A percentile compares a stretch with the other conserved stretches of the same genome.
Conservation (phyloP, 1,284 basidiomycete species). For the Austroboletus niveus region DNA sequence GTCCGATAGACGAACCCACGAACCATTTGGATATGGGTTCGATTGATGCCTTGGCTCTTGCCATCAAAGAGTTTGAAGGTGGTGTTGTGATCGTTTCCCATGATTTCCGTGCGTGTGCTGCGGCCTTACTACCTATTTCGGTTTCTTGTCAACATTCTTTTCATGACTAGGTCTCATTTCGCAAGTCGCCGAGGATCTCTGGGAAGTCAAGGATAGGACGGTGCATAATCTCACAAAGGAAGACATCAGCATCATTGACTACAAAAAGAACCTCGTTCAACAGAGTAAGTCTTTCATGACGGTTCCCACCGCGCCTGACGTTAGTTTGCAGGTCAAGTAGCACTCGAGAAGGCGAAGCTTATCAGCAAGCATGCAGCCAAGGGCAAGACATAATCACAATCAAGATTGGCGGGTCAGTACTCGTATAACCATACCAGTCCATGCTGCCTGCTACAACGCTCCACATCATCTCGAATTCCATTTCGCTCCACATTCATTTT, state of each 20-base stretch:
- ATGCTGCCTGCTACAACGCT: conserved; percentile 7
- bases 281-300: conserved; percentile 49
- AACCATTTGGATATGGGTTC: conserved; percentile 95
- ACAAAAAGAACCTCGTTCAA: conserved; percentile 79
- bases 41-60: conserved; percentile 91
- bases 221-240: conserved; percentile 90
- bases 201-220: conserved; percentile 96
- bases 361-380: conserved; percentile 78
- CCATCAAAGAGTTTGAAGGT: conserved; percentile 97
- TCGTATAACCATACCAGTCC: not conserved
- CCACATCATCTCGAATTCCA: conserved; percentile 2
- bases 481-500: conserved; percentile 11
- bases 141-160: conserved; percentile 15
- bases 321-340: conserved; percentile 51
- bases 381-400: conserved; percentile 49
- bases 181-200: conserved; percentile 95
- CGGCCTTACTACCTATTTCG: conserved; percentile 3
- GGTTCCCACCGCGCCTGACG: conserved; percentile 13
- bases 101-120: conserved; percentile 77
- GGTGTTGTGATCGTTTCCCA: conserved; percentile 98
- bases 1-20: conserved; percentile 72
- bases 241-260: conserved; percentile 87
- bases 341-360: conserved; percentile 90
- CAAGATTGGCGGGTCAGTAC: conserved; percentile 2
- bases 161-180: conserved; percentile 71